Base-by-base conservation (phyloP, 352 stramenopile species). In the Pythium periplocum region DNA sequence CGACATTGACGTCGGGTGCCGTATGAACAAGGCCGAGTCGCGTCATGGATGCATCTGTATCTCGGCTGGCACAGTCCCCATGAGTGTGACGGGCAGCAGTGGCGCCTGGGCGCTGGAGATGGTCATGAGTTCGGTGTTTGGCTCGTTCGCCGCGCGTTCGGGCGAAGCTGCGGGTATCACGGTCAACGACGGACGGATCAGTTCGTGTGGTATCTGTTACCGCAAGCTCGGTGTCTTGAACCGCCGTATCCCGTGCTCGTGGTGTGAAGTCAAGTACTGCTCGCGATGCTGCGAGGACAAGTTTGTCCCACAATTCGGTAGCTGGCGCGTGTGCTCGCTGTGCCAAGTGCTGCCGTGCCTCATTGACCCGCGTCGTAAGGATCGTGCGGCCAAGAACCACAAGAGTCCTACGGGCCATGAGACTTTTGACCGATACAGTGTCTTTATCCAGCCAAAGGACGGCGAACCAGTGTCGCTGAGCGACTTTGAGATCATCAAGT, bases 401-500 rank as follows among this genome's bases (percentile, higher is more conserved):
- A 73, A 74, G 59, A 83, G 71, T 54, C 78, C 78, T 0, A 81
- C 64, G 3, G 64, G 54, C 8, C 67, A 59, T 12, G 57, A 62
- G n/a, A 36, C 51, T 0, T 61, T 71, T 17, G 79, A 90, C 41
- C 78, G 81, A 4, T 68, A 66, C 45, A 90, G 77, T 33, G 74
- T 93, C 35, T 93, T 93, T 45, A 92, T 91, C 58, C 78, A 84
- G 43, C 77, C 83, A 2, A 67, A 60, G 33, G 69, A 53, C 2
- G 75, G 83, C 51, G 80, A 86, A 32, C 68, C 66, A 0, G 76
- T 93, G 48, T 83, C 69, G 51, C 73, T 98, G 35, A 71, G 70
- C 38, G 87, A 95, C 59, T 99, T 99, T 78, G 95, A 98, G 66
- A 97, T 98, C 62, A 90, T 99, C 53, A 98, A 98, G 62, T 86